phyloP scores from a whole-genome alignment of 345 rosid species.

The Balakata baccata region DNA sequence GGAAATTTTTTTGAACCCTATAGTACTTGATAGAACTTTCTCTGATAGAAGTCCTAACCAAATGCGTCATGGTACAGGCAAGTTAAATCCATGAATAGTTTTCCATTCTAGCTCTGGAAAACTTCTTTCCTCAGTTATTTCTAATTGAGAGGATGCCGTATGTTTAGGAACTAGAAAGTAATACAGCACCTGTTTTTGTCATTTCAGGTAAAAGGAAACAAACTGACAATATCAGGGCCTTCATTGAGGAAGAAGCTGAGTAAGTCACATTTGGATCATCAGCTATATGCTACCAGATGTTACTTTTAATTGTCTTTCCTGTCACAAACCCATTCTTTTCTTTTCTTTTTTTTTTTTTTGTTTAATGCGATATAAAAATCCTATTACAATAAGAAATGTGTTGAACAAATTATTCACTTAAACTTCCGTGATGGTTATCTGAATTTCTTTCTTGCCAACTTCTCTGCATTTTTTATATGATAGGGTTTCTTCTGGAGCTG shows the following conservation, averaged over 20 bases:
- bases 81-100: conserved; percentile 11
- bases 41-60: conserved; percentile 21
- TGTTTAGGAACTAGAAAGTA: conserved; percentile 13
- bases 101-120: not conserved
- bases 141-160: conserved; percentile 3
- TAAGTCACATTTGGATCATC: conserved; percentile 36
- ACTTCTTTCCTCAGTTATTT: conserved; percentile 2
- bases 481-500: conserved; percentile 80
- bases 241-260: conserved; percentile 89
- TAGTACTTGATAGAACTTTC: conserved; percentile 1
- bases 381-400: not conserved
- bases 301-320: not conserved
- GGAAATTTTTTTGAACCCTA: conserved; percentile 26
- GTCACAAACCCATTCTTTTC: not conserved
- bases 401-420: not conserved
- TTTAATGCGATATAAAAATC: not conserved
- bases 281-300: not conserved
- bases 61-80: conserved; percentile 46
- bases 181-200: conserved; percentile 21
- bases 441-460: conserved; percentile 2
- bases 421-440: not conserved
- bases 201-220: conserved; percentile 57
- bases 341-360: too few species aligned
- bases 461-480: conserved; percentile 11
- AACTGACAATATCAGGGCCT: conserved; percentile 36